phyloP scores from a whole-genome alignment of 805 yeast genomes.

The Myxozyma vanderwaltii region DNA sequence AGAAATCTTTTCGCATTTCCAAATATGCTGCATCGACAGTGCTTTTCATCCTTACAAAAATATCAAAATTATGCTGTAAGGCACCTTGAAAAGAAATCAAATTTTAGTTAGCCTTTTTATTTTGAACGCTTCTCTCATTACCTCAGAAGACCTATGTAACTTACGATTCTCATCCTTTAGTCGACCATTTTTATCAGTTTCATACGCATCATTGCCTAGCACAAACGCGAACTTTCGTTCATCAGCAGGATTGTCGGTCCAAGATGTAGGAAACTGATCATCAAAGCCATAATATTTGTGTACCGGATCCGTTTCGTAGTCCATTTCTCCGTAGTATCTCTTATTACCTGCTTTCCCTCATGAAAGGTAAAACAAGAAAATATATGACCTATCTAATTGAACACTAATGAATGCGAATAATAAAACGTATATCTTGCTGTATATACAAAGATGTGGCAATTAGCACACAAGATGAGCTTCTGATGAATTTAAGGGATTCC shows the following conservation, averaged over 20 bases:
- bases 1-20: conserved; percentile 52
- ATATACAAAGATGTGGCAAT: no score
- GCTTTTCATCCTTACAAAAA: conserved; percentile 66
- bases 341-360: not conserved
- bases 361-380: no score
- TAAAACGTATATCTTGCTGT: no score
- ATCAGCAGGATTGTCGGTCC: conserved; percentile 17
- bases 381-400: no score
- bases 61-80: conserved; percentile 53
- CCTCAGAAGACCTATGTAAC: no score
- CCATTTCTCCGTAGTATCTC: not conserved
- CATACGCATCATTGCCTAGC: conserved; percentile 4
- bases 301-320: conserved; percentile 19
- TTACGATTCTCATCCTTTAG: conserved; percentile 1
- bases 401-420: no score
- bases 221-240: conserved; percentile 14
- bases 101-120: no score
- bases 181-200: not conserved
- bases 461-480: no score
- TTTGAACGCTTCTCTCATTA: no score
- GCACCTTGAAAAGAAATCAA: conserved; percentile 2
- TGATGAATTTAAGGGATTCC: no score
- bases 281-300: conserved; percentile 20
- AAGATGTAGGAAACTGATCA: conserved; percentile 25
- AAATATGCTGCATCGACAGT: conserved; percentile 61